These are phyloP conservation scores for Monilinia aucupariae DNA, from an alignment of 2,329 filamentous ascomycete species.

Conservation along the genomic window DNA sequence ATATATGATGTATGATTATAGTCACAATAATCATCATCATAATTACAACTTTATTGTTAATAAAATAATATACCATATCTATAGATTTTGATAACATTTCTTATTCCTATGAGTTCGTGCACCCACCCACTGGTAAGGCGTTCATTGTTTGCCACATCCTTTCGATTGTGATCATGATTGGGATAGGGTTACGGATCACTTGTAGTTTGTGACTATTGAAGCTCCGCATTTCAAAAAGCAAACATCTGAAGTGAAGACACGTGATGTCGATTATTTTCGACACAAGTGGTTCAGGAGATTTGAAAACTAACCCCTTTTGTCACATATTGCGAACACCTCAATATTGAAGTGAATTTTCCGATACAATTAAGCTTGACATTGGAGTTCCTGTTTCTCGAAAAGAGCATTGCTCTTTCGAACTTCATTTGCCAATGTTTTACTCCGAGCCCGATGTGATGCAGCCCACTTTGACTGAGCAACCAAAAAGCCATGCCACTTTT, in stretches of 20 bases:
- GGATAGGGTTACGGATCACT: not conserved
- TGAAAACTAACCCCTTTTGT: not conserved
- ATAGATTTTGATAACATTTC: too few species aligned
- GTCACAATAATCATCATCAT: too few species aligned
- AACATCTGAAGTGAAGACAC: slow-evolving; percentile 1
- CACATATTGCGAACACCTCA: not conserved
- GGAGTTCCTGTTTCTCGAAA: not conserved
- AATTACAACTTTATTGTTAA: too few species aligned
- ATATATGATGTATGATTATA: too few species aligned
- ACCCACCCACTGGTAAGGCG: too few species aligned
- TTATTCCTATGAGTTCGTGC: too few species aligned
- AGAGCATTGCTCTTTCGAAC: not conserved
- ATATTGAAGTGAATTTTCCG: not conserved
- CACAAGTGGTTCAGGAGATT: not conserved
- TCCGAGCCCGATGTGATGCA: not conserved
- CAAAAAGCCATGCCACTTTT: not conserved
- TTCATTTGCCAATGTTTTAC: not conserved
- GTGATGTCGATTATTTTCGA: not conserved
- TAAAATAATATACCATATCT: too few species aligned
- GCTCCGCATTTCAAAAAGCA: slow-evolving; percentile 5
- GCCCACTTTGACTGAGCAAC: not conserved
- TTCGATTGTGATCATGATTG: not conserved
- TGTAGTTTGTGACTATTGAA: not conserved
- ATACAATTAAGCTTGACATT: not conserved
- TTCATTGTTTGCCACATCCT: too few species aligned